phyloP scores from a whole-genome alignment of 441 rosid genomes.

The Oxalis stricta region DNA sequence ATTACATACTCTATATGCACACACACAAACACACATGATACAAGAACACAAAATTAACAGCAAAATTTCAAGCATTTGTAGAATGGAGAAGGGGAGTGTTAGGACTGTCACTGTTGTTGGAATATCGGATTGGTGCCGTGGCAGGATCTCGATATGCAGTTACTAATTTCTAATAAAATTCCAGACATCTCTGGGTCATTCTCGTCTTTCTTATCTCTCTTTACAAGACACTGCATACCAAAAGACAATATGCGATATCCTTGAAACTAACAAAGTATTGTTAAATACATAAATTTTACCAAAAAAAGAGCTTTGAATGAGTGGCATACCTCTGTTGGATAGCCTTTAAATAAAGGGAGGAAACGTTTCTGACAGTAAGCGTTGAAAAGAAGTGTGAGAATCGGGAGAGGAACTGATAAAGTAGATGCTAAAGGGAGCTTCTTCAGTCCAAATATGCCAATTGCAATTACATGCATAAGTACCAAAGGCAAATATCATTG shows the following conservation, averaged over 20 bases:
- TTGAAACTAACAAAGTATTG: background rate
- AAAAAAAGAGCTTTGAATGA: no score
- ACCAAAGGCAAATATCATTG: slow-evolving; percentile 65
- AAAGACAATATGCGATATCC: background rate
- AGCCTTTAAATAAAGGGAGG: slow-evolving; percentile 50
- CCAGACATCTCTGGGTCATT: slow-evolving; percentile 40
- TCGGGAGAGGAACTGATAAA: slow-evolving; percentile 66
- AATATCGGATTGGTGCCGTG: slow-evolving; percentile 25
- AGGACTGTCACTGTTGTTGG: slow-evolving; percentile 22
- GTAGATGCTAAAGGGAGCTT: slow-evolving; percentile 59
- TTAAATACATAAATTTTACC: no score
- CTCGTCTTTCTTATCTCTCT: slow-evolving; percentile 57
- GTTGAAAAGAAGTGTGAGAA: slow-evolving; percentile 65
- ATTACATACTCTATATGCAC: no score
- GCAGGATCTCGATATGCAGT: slow-evolving; percentile 72
- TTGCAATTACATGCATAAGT: slow-evolving; percentile 78
- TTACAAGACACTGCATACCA: slow-evolving; percentile 50
- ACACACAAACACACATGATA: background rate
- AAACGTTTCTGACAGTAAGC: slow-evolving; percentile 79
- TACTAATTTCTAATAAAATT: slow-evolving; percentile 40
- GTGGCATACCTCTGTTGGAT: slow-evolving; percentile 60
- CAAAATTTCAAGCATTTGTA: slow-evolving; percentile 13
- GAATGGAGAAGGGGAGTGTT: slow-evolving; percentile 34
- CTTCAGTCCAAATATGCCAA: slow-evolving; percentile 79
- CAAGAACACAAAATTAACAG: background rate